These are phyloP conservation scores for Solanum arcanum DNA, from an alignment of 257 asterid genomes.

Conservation along the genomic window DNA sequence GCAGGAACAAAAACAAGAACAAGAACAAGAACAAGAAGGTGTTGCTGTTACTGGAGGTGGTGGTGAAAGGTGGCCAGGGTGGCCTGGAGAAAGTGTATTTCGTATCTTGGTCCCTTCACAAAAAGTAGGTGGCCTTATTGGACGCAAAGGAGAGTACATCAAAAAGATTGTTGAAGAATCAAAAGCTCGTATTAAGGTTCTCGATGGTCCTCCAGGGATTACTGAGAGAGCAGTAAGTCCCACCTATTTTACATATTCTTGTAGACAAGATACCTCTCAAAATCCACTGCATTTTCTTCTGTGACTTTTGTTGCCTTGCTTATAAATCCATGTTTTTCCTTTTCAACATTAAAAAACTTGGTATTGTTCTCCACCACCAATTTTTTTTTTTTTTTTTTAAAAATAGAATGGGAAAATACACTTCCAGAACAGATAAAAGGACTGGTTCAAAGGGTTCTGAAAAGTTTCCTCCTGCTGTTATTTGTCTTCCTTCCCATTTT, in stretches of 20 bases:
- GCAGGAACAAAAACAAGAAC: background rate
- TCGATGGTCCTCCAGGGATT: slow-evolving; percentile 95
- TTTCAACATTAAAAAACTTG: background rate
- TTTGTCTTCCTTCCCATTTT: background rate
- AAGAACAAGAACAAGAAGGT: slow-evolving; percentile 23
- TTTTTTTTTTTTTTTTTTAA: background rate
- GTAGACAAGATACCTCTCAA: background rate
- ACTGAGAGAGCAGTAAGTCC: slow-evolving; percentile 91
- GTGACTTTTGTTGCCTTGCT: background rate
- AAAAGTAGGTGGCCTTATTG: slow-evolving; percentile 95
- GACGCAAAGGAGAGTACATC: slow-evolving; percentile 95
- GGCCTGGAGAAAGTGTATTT: slow-evolving; percentile 97
- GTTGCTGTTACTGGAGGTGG: slow-evolving; percentile 35
- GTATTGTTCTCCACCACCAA: background rate
- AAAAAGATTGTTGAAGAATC: slow-evolving; percentile 93
- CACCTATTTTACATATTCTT: background rate
- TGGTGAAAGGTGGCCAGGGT: slow-evolving; percentile 91
- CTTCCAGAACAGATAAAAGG: background rate
- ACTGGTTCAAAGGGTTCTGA: background rate
- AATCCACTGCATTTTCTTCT: background rate
- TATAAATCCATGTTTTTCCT: background rate
- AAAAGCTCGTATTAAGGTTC: slow-evolving; percentile 92
- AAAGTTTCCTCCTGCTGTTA: background rate
- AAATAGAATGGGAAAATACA: background rate
- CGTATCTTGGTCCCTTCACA: slow-evolving; percentile 94